Percentiles rank a stretch among this genome's conserved stretches.
These are phyloP conservation scores for Solanum etuberosum DNA, from an alignment of 257 asterid species.

Conservation along the genomic window DNA sequence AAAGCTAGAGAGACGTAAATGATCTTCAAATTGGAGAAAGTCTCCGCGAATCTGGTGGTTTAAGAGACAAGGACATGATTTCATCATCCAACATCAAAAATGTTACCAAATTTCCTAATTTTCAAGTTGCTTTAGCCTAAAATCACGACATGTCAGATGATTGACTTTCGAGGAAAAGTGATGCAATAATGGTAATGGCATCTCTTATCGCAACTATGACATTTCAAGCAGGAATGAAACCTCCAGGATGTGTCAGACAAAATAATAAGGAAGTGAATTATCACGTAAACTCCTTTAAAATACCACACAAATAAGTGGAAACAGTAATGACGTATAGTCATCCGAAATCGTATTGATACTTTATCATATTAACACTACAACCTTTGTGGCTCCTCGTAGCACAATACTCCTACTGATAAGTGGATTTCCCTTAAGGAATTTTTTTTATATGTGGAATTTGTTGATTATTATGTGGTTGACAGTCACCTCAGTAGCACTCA, in stretches of 20 bases:
- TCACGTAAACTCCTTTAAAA: not conserved
- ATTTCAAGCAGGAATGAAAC: slow-evolving; percentile 16
- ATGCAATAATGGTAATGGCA: slow-evolving; percentile 21
- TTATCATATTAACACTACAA: slow-evolving; percentile 1
- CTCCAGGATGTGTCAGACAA: slow-evolving; percentile 17
- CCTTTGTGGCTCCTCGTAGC: slow-evolving; percentile 25
- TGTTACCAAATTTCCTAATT: not conserved
- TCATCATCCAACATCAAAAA: not conserved
- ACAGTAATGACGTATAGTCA: not conserved
- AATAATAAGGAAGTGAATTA: not conserved
- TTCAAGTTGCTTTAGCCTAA: not conserved
- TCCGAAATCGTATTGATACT: not conserved
- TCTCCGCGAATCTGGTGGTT: slow-evolving; percentile 15
- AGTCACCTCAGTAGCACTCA: too few species aligned
- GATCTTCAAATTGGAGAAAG: slow-evolving; percentile 18
- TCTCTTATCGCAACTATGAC: slow-evolving; percentile 19
- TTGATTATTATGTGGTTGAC: too few species aligned
- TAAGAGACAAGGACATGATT: not conserved
- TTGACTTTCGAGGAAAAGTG: not conserved
- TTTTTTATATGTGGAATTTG: too few species aligned
- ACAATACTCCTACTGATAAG: slow-evolving; percentile 17
- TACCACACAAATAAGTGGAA: not conserved
- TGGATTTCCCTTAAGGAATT: slow-evolving; percentile 6
- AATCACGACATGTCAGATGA: not conserved
- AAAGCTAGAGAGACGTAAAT: slow-evolving; percentile 4